Base-by-base conservation (phyloP, 2,329 filamentous ascomycete species). In the Aspergillus sp. region DNA sequence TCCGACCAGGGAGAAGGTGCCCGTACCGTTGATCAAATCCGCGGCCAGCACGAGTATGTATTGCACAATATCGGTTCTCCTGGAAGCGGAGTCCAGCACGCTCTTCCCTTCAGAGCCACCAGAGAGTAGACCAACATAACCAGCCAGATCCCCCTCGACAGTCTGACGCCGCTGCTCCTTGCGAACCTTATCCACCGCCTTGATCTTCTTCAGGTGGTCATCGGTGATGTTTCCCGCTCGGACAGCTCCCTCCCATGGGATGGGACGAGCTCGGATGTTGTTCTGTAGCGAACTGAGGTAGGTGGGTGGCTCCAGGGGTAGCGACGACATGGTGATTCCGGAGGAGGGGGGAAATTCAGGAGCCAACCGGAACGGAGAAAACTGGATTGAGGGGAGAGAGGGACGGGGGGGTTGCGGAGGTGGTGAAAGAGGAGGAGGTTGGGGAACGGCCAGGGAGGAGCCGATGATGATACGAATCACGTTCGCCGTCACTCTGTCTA, bases 171-270 rank as follows among this genome's bases (percentile, higher is more conserved):
- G 87, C 79, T 92, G 90, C 69, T 98, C 95, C 78, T 92, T 95
- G 78, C 92, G 91, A 67, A 95, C 91, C 80, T 97, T 98, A 78
- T 98, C 95, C 70, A 98, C 91, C 63, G 93, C 91, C 78, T 93
- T 93, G 80, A 99, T 97, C 84, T 93, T 94, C 82, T 90, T 91
- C 70, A 97, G 87, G 79, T 99, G 94, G 69, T 91, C 89, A 69
- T 98, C 94, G 60, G 91, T 96, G 79, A 99, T 91, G 73, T 92
- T 95, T 77, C 93, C 92, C 70, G 92, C 92, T 77, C 95, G 88
- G 68, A 96, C 92, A 71, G 94, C 93, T 71, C 94, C 94, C 79
- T 98, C 94, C 95, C 95, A 99, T 60, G 94, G 93, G 79, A 99
- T 97, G 67, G 93, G 93, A 69, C 95, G 88, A 74, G 91, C 90